Percentiles rank a stretch among this genome's conserved stretches.
Evolutionary conservation across 176 grass and related monocot genomes (phyloP).

Genomic region (Zizania latifolia): DNA sequence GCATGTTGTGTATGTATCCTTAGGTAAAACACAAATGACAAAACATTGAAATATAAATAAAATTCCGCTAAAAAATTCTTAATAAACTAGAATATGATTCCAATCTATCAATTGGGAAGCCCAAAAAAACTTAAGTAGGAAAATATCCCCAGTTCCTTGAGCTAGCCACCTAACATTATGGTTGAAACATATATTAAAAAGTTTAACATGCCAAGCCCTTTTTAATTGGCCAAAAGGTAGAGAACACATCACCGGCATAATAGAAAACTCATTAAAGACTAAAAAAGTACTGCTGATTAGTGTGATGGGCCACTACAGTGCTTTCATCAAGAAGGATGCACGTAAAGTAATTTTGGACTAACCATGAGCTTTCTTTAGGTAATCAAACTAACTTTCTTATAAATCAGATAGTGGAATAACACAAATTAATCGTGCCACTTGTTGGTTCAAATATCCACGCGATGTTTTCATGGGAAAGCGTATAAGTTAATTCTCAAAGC

Average conservation of each 20-base stretch:
- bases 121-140: background rate
- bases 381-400: background rate
- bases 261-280: background rate
- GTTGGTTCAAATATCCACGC: background rate
- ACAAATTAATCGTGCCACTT: background rate
- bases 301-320: background rate
- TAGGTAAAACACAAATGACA: background rate
- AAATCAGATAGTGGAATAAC: background rate
- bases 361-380: background rate
- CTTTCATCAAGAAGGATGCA: background rate
- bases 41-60: background rate
- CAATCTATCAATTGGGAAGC: no score
- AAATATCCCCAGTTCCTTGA: background rate
- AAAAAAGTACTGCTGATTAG: background rate
- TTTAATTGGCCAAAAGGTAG: background rate
- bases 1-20: background rate
- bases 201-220: background rate
- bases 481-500: background rate
- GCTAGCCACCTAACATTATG: background rate
- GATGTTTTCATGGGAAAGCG: background rate
- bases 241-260: background rate
- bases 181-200: background rate
- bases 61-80: no score
- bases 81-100: background rate
- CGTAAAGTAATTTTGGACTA: background rate